Evolutionary conservation across 164 flowering plant genomes (phyloP), one percentile per base, ranked within the genome.

Genomic region (Aristolochia fimbriata): DNA sequence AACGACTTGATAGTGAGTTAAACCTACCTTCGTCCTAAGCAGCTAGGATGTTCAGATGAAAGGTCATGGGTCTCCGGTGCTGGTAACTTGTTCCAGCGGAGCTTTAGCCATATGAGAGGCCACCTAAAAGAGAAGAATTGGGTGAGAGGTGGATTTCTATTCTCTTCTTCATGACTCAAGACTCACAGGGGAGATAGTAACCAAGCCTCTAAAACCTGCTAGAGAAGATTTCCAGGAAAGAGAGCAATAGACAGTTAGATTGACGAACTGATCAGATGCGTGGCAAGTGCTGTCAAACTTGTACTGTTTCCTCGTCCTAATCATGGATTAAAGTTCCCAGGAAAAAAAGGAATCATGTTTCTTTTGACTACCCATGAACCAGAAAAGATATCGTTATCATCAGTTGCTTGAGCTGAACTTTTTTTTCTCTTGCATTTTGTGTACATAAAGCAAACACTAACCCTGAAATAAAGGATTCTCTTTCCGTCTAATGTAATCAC

Each of bases 1-100:
- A 49, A 20, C 52, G 3, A 49, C 20, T 13, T 56, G 58, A 56
- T 30, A 27, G 58, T 31, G 58, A 30, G 45, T 31, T 56, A 15
- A 56, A 56, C 58, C 58, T 24, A 31, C 58, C 45, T 56, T 56
- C 17, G 31, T 37, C 58, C 58, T 0, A 16, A 31, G 27, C 21
- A 16, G 46, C 4, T 5, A 12, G 15, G 58, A 15, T 17, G 11
- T 56, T 31, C 43, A 24, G 58, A 25, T 56, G 24, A 24, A 49
- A 49, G 16, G 52, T 20, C 52, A 49, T 15, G 52, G n/a, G 22
- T 49, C 52, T n/a, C n/a, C n/a, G n/a, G n/a, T n/a, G n/a, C n/a
- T 6, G 22, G 20, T 17, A 6, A 15, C 43, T 37, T 7, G 4
- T 37, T 37, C 43, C 43, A 10, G 43, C 9, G 1, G 43, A 37